phyloP scores from a whole-genome alignment of 2,329 filamentous ascomycete genomes.

The Cordyceps militaris region DNA sequence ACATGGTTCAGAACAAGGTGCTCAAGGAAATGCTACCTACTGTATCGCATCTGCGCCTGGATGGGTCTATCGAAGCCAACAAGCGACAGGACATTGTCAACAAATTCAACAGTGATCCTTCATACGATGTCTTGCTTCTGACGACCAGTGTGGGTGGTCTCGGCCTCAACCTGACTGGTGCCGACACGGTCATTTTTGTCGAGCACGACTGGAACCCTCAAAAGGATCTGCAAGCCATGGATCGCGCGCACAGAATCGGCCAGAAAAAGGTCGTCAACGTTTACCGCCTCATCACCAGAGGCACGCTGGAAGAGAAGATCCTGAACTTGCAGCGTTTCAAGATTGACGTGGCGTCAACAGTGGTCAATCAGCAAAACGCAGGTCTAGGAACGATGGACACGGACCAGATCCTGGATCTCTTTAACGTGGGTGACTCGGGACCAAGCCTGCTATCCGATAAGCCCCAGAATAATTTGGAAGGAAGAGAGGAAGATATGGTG shows the following conservation, averaged over 20 bases:
- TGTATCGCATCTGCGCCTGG: constrained; percentile 88
- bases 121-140: constrained; percentile 86
- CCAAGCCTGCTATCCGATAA: constrained; percentile 59
- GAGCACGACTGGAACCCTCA: constrained; percentile 99
- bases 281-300: constrained; percentile 90
- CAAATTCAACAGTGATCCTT: constrained; percentile 95
- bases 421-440: constrained; percentile 78
- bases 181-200: constrained; percentile 98
- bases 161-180: constrained; percentile 90
- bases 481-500: constrained; percentile 77
- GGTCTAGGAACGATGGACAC: constrained; percentile 95
- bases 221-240: constrained; percentile 98
- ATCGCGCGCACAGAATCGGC: constrained; percentile 93
- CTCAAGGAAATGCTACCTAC: constrained; percentile 84
- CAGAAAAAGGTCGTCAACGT: constrained; percentile 99
- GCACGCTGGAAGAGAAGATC: constrained; percentile 97
- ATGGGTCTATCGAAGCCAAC: constrained; percentile 85
- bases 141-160: constrained; percentile 94
- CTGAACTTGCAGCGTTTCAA: constrained; percentile 97
- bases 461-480: constrained; percentile 49
- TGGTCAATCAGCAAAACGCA: constrained; percentile 98
- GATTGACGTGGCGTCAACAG: constrained; percentile 95
- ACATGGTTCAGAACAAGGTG: constrained; percentile 95
- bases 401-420: constrained; percentile 93
- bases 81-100: constrained; percentile 97